Percentiles rank a stretch among this genome's conserved stretches.
phyloP scores from a whole-genome alignment of 2,329 filamentous ascomycete species.

The Cryphonectria nitschkei region DNA sequence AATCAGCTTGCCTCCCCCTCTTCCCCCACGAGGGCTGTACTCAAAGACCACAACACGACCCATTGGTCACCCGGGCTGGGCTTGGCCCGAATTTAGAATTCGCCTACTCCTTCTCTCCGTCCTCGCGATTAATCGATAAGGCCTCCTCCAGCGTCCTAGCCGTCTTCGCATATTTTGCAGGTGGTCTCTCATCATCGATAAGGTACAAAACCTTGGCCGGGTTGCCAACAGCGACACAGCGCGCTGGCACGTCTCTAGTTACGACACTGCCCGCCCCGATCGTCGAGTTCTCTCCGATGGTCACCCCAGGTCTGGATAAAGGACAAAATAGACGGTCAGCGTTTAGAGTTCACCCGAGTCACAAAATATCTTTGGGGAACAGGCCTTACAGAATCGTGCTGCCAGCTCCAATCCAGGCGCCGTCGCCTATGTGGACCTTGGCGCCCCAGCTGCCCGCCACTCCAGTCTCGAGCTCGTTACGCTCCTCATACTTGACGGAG shows the following conservation, averaged over 20 bases:
- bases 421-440: conserved; percentile 41
- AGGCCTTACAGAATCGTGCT: conserved; percentile 40
- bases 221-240: conserved; percentile 35
- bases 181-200: conserved; percentile 19
- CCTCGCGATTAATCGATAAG: conserved; percentile 28
- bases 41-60: background rate
- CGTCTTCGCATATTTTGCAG: conserved; percentile 9
- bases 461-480: conserved; percentile 33
- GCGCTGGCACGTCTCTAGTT: conserved; percentile 35
- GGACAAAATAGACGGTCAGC: conserved; percentile 2
- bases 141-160: conserved; percentile 28
- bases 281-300: conserved; percentile 37
- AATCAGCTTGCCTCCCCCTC: background rate
- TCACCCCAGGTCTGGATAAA: conserved; percentile 35
- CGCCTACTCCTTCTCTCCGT: background rate
- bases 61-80: background rate
- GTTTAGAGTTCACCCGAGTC: background rate
- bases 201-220: conserved; percentile 34
- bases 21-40: background rate
- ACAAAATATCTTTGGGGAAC: background rate
- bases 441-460: conserved; percentile 36
- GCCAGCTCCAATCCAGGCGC: conserved; percentile 46
- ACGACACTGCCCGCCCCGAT: conserved; percentile 39
- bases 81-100: background rate
- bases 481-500: conserved; percentile 34